Conservation (phyloP, 371 early-diverging fungal genomes). For the Actinomortierella wolfii region DNA sequence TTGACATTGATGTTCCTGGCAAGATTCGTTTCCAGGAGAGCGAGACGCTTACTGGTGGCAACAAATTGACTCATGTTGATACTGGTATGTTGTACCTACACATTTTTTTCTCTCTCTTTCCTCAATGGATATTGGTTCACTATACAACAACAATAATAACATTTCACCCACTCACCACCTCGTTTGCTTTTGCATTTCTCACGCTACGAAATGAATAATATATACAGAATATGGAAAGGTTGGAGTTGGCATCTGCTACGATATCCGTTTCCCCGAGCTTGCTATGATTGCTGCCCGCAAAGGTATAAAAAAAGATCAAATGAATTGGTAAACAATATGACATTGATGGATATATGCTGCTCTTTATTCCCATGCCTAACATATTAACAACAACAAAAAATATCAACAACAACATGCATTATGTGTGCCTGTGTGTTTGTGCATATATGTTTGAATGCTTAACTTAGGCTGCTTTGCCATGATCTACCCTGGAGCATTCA, state of each 20-base stretch:
- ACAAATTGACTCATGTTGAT: constrained; percentile 72
- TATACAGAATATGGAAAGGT: constrained; percentile 77
- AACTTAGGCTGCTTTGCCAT: constrained; percentile 80
- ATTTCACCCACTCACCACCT: too few species aligned
- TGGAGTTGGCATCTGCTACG: constrained; percentile 96
- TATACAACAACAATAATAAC: constrained; percentile 1
- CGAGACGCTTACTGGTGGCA: constrained; percentile 81
- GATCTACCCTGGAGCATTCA: constrained; percentile 98
- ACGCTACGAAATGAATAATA: neutral
- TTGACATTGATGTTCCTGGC: constrained; percentile 95
- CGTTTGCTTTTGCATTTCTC: constrained; percentile 1
- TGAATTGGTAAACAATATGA: too few species aligned
- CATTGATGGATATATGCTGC: neutral
- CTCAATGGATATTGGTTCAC: constrained; percentile 2
- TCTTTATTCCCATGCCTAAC: neutral
- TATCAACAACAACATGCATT: too few species aligned
- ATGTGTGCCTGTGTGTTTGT: neutral
- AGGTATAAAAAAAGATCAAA: constrained; percentile 36
- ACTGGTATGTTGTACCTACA: constrained; percentile 58
- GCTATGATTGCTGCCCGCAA: constrained; percentile 91
- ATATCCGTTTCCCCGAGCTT: constrained; percentile 93
- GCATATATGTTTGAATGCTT: neutral
- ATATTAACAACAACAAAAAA: too few species aligned
- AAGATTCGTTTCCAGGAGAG: constrained; percentile 92
- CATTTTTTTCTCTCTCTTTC: constrained; percentile 8